Base-by-base conservation (phyloP, 192 early-diverging fungal genomes). In the Coemansia sp. region DNA sequence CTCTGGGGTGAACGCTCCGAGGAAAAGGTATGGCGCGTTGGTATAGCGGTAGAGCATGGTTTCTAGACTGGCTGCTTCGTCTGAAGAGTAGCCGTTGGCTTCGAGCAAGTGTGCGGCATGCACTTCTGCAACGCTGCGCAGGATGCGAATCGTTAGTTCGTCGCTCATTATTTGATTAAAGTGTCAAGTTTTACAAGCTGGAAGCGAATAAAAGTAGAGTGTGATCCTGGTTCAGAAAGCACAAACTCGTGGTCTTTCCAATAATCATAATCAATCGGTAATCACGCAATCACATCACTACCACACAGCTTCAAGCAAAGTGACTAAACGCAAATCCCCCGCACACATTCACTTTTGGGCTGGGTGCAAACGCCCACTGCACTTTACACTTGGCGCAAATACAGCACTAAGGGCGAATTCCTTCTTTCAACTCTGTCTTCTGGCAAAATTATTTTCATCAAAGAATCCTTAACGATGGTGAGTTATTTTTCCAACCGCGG, bases 51-150 rank as follows among this genome's bases (percentile, higher is more conserved):
- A 80, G 10, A 61, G 52, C 62, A 69, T 66, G 41, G 18, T 52
- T 10, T 55, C 59, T 9, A 73, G 40, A 23, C 70, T 69, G 43
- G 77, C 77, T 0, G 55, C 71, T 37, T 80, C 77, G 22, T 73
- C 71, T 7, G 23, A 21, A 0, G 69, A 30, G 50, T 71, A 78
- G 12, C 61, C 62, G 19, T 53, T 50, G 0, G 14, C 62, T 46
- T 78, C 75, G 6, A 71, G 19, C 15, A 22, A 33, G 21, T 61
- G 41, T 18, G 68, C 69, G 0, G 41, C 50, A 0, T 8, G 44
- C 27, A 71, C 75, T 25, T 78, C 69, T 37, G 33, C 50, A 9
- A 27, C 42, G 3, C 49, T 47, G 44, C 44, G 19, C 41, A 67
- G 54, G 13, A 18, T 42, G 27, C 61, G 41, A n/a, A 74, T 57